Evolutionary conservation across 768 basidiomycete species (phyloP).

Genomic region (Rhodosporidiobolus odoratus): DNA sequence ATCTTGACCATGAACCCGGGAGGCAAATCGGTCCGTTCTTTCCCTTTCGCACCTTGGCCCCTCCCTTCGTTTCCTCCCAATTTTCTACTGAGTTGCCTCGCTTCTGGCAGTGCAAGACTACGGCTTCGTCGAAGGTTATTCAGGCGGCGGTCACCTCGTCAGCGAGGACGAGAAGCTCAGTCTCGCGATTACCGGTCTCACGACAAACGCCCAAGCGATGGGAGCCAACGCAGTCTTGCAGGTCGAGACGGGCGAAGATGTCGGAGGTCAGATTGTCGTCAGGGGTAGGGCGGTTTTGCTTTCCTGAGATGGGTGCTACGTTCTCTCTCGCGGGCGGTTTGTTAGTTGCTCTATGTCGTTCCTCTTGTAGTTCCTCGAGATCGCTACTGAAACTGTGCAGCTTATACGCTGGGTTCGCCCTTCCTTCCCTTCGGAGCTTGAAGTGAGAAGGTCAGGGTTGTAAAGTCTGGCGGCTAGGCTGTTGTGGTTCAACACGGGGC

Average conservation of each 20-base stretch:
- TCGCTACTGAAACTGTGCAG: too few relatives aligned
- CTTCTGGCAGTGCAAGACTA: conserved; percentile 2
- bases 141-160: background rate
- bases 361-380: too few relatives aligned
- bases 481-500: too few relatives aligned
- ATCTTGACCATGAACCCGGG: background rate
- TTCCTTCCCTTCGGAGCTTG: too few relatives aligned
- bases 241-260: conserved; percentile 24
- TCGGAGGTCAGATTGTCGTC: conserved; percentile 11
- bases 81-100: background rate
- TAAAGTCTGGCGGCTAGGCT: too few relatives aligned
- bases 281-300: conserved; percentile 17
- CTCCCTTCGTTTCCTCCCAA: background rate
- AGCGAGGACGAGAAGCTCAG: conserved; percentile 14
- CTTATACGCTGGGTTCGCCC: too few relatives aligned
- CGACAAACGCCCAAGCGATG: background rate
- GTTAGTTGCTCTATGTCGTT: background rate
- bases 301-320: too few relatives aligned
- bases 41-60: background rate
- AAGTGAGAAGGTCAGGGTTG: too few relatives aligned
- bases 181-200: conserved; percentile 16
- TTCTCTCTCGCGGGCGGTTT: background rate
- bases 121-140: conserved; percentile 19
- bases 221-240: conserved; percentile 19
- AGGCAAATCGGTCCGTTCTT: background rate